Conservation (phyloP, 495 filamentous ascomycete species). For the Immersiella caudata region DNA sequence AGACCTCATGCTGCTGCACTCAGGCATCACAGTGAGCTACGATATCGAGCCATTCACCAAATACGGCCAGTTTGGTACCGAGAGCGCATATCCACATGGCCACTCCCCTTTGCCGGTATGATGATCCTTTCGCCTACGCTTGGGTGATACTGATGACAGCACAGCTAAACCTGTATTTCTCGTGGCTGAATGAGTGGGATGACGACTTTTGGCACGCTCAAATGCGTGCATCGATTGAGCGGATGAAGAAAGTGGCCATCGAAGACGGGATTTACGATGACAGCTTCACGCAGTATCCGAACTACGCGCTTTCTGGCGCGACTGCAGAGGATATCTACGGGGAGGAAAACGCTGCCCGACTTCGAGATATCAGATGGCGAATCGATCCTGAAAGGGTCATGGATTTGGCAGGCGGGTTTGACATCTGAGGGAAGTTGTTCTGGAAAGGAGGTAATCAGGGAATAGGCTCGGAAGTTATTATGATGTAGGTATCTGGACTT, state of each 20-base stretch:
- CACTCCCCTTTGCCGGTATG: slow-evolving; percentile 33
- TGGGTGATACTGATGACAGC: neutral
- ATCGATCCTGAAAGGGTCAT: slow-evolving; percentile 31
- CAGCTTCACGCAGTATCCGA: slow-evolving; percentile 25
- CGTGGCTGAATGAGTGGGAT: slow-evolving; percentile 24
- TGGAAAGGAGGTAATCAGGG: no score
- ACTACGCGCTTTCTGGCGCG: slow-evolving; percentile 27
- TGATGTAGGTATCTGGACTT: no score
- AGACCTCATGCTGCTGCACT: slow-evolving; percentile 5
- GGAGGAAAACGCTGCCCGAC: slow-evolving; percentile 20
- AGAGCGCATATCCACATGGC: slow-evolving; percentile 31
- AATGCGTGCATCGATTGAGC: slow-evolving; percentile 21
- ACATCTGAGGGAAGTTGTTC: slow-evolving; percentile 18
- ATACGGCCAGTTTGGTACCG: slow-evolving; percentile 30
- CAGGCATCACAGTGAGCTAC: slow-evolving; percentile 24
- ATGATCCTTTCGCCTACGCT: neutral
- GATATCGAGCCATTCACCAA: slow-evolving; percentile 35
- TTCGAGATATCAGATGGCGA: slow-evolving; percentile 22
- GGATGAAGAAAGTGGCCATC: slow-evolving; percentile 25
- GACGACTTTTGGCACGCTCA: slow-evolving; percentile 31
- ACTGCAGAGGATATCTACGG: slow-evolving; percentile 30
- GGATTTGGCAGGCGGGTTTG: slow-evolving; percentile 32
- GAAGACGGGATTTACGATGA: slow-evolving; percentile 32
- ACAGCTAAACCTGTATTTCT: slow-evolving; percentile 33
- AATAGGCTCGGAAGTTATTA: no score